These are phyloP conservation scores for Wickerhamiella domercqiae DNA, from an alignment of 805 yeast genomes.

Conservation along the genomic window DNA sequence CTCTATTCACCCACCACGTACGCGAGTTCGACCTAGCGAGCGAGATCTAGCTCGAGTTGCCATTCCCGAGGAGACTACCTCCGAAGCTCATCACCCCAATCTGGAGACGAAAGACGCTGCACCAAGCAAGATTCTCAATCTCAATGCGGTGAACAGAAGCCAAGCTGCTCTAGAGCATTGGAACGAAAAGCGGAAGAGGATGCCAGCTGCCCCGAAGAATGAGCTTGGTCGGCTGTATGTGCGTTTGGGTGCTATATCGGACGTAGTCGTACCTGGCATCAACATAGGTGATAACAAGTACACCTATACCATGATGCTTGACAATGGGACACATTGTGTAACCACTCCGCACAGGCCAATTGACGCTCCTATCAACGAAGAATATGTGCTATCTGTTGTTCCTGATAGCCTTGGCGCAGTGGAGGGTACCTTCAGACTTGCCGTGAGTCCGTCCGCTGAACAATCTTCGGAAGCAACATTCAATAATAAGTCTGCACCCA, in stretches of 20 bases:
- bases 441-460: background rate
- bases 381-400: conserved; percentile 37
- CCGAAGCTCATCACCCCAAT: no score
- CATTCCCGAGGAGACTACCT: no score
- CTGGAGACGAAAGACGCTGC: no score
- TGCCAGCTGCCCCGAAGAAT: conserved; percentile 9
- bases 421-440: background rate
- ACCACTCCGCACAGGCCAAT: conserved; percentile 39
- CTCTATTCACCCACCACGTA: no score
- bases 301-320: conserved; percentile 38
- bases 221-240: conserved; percentile 31
- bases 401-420: background rate
- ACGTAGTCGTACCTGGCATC: conserved; percentile 32
- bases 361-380: conserved; percentile 37
- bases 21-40: no score
- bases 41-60: no score
- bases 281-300: conserved; percentile 20
- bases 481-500: no score
- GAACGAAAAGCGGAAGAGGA: background rate
- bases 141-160: background rate
- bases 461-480: conserved; percentile 14
- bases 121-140: background rate
- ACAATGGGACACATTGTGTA: conserved; percentile 70
- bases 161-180: background rate
- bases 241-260: conserved; percentile 35